phyloP scores from a whole-genome alignment of 2,329 filamentous ascomycete species.

The Ramularia collo-cygni region DNA sequence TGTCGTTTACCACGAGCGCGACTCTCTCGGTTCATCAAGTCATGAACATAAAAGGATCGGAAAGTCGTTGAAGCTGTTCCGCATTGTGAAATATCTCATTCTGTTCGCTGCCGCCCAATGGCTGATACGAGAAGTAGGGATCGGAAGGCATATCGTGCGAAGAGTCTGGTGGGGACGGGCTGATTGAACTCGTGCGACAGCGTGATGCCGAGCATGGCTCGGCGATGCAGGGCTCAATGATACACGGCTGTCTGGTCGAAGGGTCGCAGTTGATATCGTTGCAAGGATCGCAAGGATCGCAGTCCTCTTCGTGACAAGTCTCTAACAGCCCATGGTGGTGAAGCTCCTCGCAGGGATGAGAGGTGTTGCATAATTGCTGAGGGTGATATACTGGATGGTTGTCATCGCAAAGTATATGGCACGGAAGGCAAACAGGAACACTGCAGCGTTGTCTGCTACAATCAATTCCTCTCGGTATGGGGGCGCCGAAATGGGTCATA shows the following conservation, averaged over 20 bases:
- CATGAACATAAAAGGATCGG: conserved; percentile 1
- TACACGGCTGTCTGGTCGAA: conserved; percentile 12
- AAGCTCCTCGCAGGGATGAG: not conserved
- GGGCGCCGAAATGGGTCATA: too few species aligned
- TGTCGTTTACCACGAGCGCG: too few species aligned
- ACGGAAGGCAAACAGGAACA: conserved; percentile 21
- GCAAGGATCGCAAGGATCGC: conserved; percentile 13
- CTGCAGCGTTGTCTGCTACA: conserved; percentile 21
- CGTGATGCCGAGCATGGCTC: conserved; percentile 15
- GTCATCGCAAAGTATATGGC: conserved; percentile 21
- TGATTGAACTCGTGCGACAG: conserved; percentile 16
- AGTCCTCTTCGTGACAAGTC: conserved; percentile 2
- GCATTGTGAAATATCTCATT: conserved; percentile 15
- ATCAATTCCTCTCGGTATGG: conserved; percentile 10
- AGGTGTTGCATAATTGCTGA: conserved; percentile 14
- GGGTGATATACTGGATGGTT: conserved; percentile 12
- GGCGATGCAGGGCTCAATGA: conserved; percentile 2
- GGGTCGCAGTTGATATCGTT: conserved; percentile 18
- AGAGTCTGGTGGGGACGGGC: conserved; percentile 17
- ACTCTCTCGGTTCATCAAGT: not conserved
- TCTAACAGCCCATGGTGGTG: not conserved
- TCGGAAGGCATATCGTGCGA: conserved; percentile 11
- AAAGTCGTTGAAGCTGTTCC: conserved; percentile 8
- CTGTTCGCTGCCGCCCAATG: conserved; percentile 8
- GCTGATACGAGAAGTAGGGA: conserved; percentile 14